These are phyloP conservation scores for Aspergillus ochraceus DNA, from an alignment of 2,329 filamentous ascomycete species.

Conservation along the genomic window DNA sequence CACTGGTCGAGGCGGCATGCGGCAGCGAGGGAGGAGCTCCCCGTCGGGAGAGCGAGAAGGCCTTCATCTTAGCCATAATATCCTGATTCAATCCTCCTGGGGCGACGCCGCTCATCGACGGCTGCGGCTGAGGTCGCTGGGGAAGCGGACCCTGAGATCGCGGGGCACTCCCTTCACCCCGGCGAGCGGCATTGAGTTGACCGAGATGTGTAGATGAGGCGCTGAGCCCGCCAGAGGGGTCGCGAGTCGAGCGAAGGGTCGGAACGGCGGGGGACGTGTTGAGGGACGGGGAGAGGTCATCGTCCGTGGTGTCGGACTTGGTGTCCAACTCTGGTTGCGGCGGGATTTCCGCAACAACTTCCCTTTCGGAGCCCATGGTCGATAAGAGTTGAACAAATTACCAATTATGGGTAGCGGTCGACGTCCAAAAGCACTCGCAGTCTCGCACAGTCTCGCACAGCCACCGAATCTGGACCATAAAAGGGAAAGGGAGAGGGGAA, in stretches of 20 bases:
- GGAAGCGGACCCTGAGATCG: conserved; percentile 16
- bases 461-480: neutral
- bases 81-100: conserved; percentile 60
- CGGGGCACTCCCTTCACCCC: conserved; percentile 34
- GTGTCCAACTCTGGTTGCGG: conserved; percentile 21
- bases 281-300: conserved; percentile 19
- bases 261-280: conserved; percentile 38
- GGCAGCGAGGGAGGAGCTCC: conserved; percentile 49
- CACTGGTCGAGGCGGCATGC: conserved; percentile 35
- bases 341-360: conserved; percentile 21
- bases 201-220: conserved; percentile 83
- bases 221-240: conserved; percentile 57
- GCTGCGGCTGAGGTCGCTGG: conserved; percentile 1
- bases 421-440: conserved; percentile 4
- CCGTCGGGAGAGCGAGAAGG: conserved; percentile 66
- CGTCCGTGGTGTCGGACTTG: conserved; percentile 20
- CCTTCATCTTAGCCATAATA: conserved; percentile 68
- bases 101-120: conserved; percentile 38
- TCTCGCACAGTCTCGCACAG: conserved; percentile 6
- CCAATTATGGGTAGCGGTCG: neutral
- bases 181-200: conserved; percentile 67
- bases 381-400: neutral
- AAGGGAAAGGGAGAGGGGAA: neutral
- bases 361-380: conserved; percentile 23
- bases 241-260: conserved; percentile 26